Base-by-base conservation (phyloP, 2,329 filamentous ascomycete genomes). In the Colletotrichum neosansevieriae region DNA sequence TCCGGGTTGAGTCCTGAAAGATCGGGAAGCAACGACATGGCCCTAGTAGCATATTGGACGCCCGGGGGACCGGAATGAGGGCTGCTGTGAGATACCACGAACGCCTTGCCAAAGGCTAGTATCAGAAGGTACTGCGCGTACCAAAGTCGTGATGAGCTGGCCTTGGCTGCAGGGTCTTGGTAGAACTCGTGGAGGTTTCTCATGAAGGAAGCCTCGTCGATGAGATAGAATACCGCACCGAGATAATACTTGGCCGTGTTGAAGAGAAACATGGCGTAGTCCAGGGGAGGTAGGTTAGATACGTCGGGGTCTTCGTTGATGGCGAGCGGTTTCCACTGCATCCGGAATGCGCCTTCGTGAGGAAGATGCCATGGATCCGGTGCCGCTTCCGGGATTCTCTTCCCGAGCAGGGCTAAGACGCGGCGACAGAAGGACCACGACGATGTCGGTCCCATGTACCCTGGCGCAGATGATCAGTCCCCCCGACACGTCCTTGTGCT, bases 21-120 rank as follows among this genome's bases (percentile, higher is more conserved):
- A 57, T 81, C 79, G 0, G 80, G 80, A 50, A 82, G 73, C 4
- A 82, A 13, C 0, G 78, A 74, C 78, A 82, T 80, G 0, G 79
- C 80, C 3, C 80, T 71, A 0, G 76, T 71, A 9, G 80, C 80
- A 59, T 80, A 81, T 45, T 80, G 77, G n/a, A 78, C 75, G 0
- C 80, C 79, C 0, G 77, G 72, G 0, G 79, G 79, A 0, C 74
- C 74, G 3, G 76, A 73, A 32, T 76, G 73, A 4, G 67, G 49
- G 36, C 69, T 75, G 1, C 71, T 71, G 0, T 72, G 74, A 4
- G 21, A 32, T 10, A 73, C 72, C 1, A 77, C 45, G 4, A 78
- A 77, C 0, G 76, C 74, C 19, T 79, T 76, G 0, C 77, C 77
- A 15, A 78, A 78, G 2, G 77, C 77, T 13, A 79, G 70, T 47